These are phyloP conservation scores for Multifurca ochricompacta DNA, from an alignment of 768 basidiomycete genomes.

Conservation along the genomic window DNA sequence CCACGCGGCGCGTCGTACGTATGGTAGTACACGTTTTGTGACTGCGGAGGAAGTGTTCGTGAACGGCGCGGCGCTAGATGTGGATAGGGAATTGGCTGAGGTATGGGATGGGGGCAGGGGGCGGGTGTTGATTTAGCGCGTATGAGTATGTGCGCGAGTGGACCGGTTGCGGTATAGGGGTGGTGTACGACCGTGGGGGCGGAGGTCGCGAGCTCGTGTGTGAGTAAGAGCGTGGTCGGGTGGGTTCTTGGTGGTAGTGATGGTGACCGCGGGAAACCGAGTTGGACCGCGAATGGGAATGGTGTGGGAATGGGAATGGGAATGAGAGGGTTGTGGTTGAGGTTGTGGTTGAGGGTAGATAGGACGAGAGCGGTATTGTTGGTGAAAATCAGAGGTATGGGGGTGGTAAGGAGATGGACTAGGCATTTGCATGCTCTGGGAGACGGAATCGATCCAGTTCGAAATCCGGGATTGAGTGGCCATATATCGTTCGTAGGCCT, in stretches of 20 bases:
- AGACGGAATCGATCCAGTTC: conserved; percentile 37
- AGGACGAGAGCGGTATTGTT: conserved; percentile 7
- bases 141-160: conserved; percentile 19
- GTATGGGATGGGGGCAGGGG: conserved; percentile 6
- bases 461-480: conserved; percentile 42
- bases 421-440: conserved; percentile 29
- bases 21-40: conserved; percentile 4
- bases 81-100: not conserved
- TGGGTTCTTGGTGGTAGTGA: not conserved
- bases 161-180: not conserved
- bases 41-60: conserved; percentile 12
- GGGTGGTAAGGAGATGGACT: not conserved
- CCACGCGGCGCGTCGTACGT: conserved; percentile 15
- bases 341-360: not conserved
- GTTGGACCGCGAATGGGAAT: conserved; percentile 10
- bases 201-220: conserved; percentile 5
- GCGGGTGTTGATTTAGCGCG: conserved; percentile 2
- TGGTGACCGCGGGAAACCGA: conserved; percentile 2
- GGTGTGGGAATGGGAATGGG: not conserved
- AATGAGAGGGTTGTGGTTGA: not conserved
- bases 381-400: not conserved
- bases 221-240: conserved; percentile 7
- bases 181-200: not conserved
- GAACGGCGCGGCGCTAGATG: conserved; percentile 9
- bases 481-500: conserved; percentile 40